These are phyloP conservation scores for Inga laurina DNA, from an alignment of 306 rosid genomes.

Conservation along the genomic window DNA sequence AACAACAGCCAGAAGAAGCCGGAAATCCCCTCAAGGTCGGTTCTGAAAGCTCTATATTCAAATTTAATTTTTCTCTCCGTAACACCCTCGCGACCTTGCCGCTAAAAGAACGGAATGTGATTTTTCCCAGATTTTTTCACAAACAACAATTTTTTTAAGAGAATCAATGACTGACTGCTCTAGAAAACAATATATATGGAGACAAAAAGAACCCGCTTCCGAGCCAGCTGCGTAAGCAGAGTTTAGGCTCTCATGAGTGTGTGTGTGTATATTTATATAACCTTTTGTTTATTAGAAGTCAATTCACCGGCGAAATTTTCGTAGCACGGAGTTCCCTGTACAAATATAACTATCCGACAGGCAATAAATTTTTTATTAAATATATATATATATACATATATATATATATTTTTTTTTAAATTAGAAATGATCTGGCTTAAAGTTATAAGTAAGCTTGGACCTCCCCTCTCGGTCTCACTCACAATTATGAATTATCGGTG, in stretches of 20 bases:
- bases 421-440: too few species aligned
- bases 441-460: too few species aligned
- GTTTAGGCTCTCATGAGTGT: not conserved
- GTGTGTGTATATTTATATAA: not conserved
- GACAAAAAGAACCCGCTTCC: not conserved
- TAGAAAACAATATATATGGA: not conserved
- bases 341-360: not conserved
- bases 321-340: not conserved
- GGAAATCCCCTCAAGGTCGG: constrained; percentile 51
- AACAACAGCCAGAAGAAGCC: constrained; percentile 23
- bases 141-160: constrained; percentile 43
- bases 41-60: constrained; percentile 21
- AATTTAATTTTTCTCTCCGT: not conserved
- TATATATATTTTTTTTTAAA: too few species aligned
- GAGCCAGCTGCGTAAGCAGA: not conserved
- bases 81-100: constrained; percentile 22
- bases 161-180: constrained; percentile 45
- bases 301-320: not conserved
- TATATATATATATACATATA: too few species aligned
- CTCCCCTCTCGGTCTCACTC: too few species aligned
- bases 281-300: not conserved
- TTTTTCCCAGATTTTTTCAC: constrained; percentile 37
- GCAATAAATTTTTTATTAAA: too few species aligned
- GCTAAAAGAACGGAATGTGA: constrained; percentile 44
- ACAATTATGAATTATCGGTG: too few species aligned